Evolutionary conservation across 2,329 filamentous ascomycete species (phyloP), one percentile per base, ranked within the genome.

Genomic region (Cladosporium oxysporum): DNA sequence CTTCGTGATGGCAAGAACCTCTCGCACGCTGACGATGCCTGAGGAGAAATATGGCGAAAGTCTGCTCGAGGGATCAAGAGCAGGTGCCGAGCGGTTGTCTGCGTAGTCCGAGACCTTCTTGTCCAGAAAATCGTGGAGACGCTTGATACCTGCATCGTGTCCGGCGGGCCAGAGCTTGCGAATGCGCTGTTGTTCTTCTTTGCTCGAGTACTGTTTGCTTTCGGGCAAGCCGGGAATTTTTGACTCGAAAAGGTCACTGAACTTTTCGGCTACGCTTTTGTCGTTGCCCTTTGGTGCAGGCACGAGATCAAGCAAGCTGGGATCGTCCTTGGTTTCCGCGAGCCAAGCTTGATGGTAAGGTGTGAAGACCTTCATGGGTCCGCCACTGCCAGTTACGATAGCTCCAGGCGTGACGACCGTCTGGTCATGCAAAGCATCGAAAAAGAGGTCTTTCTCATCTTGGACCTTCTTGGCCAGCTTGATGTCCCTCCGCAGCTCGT

Each of bases 401-500:
- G 75, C 77, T 5, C 80, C 81, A 1, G 83, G 83, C 61, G 81
- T 78, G 7, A 84, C 74, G 2, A 83, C 77, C 0, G 81, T 83
- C 69, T 84, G 82, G 67, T 84, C 83, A 67, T 84, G 83, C 53
- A 79, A 73, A 0, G 83, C 68, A 8, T 79, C 79, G 10, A 84
- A 76, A 5, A 78, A 76, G 0, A 81, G 72, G 7, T 76, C 75
- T 7, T 76, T 69, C 5, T 75, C 75, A 5, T 75, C 70, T 29
- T 76, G 67, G 29, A 76, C 69, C 12, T 73, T 71, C 60, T 80
- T 75, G 0, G 80, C 74, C 1, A 83, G 68, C 64, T 79, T 78
- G 55, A 82, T 78, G 68, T 84, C 83, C 1, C 83, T 75, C 52
- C 93, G 83, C 66, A 97, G 79, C 79, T 97, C 93, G 74, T 97